These are phyloP conservation scores for Scheffersomyces amazonensis DNA, from an alignment of 805 yeast genomes.

Conservation along the genomic window DNA sequence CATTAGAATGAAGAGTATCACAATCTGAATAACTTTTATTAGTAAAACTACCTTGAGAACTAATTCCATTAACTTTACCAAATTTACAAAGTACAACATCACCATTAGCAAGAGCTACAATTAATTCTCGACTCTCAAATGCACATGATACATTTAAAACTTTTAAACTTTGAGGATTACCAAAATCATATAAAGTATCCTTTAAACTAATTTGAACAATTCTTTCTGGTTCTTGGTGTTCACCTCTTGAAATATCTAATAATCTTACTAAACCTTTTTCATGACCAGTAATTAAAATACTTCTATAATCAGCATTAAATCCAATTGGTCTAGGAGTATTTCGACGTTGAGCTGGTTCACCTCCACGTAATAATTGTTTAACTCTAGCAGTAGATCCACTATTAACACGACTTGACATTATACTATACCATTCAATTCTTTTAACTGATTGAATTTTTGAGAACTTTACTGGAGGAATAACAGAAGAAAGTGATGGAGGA, in stretches of 20 bases:
- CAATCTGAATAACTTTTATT: constrained; percentile 24
- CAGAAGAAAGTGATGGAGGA: constrained; percentile 79
- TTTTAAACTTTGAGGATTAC: constrained; percentile 32
- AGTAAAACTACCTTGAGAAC: constrained; percentile 8
- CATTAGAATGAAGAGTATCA: constrained; percentile 29
- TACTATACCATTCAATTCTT: constrained; percentile 74
- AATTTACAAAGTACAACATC: constrained; percentile 74
- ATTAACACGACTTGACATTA: constrained; percentile 43
- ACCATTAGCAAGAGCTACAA: constrained; percentile 66
- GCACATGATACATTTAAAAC: constrained; percentile 69
- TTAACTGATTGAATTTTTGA: constrained; percentile 52
- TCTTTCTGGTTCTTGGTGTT: constrained; percentile 34
- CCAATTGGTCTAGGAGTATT: constrained; percentile 30
- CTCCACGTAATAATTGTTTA: constrained; percentile 67
- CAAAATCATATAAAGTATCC: constrained; percentile 26
- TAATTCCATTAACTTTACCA: constrained; percentile 36
- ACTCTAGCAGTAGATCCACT: constrained; percentile 38
- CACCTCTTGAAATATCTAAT: constrained; percentile 81
- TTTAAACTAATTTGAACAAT: constrained; percentile 30
- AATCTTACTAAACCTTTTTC: constrained; percentile 78
- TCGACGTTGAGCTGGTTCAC: constrained; percentile 56
- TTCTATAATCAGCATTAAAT: constrained; percentile 39
- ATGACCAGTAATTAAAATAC: constrained; percentile 76
- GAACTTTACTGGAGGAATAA: constrained; percentile 67
- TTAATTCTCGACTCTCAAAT: constrained; percentile 70